Conservation (phyloP, 2,329 filamentous ascomycete genomes). For the Paramyrothecium roridum region DNA sequence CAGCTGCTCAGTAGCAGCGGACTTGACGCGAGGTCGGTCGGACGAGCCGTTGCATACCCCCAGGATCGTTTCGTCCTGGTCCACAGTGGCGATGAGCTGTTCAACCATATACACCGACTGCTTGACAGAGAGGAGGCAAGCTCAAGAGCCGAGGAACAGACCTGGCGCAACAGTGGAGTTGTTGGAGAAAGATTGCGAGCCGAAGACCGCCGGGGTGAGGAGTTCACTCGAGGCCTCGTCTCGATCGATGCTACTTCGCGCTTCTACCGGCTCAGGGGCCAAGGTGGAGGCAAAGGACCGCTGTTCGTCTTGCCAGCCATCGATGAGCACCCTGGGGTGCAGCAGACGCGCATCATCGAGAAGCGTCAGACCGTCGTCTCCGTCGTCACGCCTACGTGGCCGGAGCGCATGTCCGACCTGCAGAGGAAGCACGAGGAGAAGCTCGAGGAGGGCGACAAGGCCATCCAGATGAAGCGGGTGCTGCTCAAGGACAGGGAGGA, state of each 20-base stretch:
- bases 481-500: slow-evolving; percentile 14
- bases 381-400: slow-evolving; percentile 23
- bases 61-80: slow-evolving; percentile 55
- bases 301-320: slow-evolving; percentile 53
- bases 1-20: slow-evolving; percentile 52
- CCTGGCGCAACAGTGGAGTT: slow-evolving; percentile 33
- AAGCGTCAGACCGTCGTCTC: slow-evolving; percentile 35
- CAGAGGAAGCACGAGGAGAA: slow-evolving; percentile 17
- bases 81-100: slow-evolving; percentile 52
- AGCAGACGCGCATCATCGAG: slow-evolving; percentile 43
- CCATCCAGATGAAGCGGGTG: slow-evolving; percentile 11
- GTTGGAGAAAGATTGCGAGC: slow-evolving; percentile 35
- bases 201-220: slow-evolving; percentile 20
- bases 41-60: slow-evolving; percentile 49
- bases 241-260: slow-evolving; percentile 47
- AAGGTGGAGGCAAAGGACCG: slow-evolving; percentile 33
- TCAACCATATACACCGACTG: slow-evolving; percentile 39
- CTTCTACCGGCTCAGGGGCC: slow-evolving; percentile 48
- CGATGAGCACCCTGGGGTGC: slow-evolving; percentile 40
- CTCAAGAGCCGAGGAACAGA: slow-evolving; percentile 28
- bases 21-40: slow-evolving; percentile 44
- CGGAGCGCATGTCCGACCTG: slow-evolving; percentile 27
- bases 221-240: slow-evolving; percentile 41
- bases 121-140: slow-evolving; percentile 44
- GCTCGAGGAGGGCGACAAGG: slow-evolving; percentile 15